Percentiles rank a stretch among this genome's conserved stretches.
Evolutionary conservation across 441 rosid species (phyloP).

Genomic region (Pelargonium fulgidum): DNA sequence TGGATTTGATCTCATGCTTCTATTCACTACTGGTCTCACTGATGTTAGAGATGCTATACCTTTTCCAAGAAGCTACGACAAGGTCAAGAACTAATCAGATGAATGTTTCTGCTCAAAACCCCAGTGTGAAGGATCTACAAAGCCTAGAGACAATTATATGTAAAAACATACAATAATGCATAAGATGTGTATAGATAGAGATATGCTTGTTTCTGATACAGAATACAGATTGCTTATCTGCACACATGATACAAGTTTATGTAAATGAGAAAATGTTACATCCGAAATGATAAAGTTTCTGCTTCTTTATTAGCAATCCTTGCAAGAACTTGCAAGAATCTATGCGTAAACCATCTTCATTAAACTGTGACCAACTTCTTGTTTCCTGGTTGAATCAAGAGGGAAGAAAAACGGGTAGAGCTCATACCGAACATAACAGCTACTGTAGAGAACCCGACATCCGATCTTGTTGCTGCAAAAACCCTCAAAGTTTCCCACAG

Average conservation of each 20-base stretch:
- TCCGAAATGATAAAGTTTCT: neutral
- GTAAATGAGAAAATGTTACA: neutral
- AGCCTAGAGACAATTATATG: neutral
- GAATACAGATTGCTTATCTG: neutral
- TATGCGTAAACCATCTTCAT: constrained; percentile 25
- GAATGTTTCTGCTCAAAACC: neutral
- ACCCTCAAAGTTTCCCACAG: constrained; percentile 42
- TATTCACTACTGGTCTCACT: constrained; percentile 55
- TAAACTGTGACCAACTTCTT: constrained; percentile 3
- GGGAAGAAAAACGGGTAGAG: constrained; percentile 73
- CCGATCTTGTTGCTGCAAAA: constrained; percentile 49
- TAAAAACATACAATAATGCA: neutral
- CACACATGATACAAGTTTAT: constrained; percentile 1
- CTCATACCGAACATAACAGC: constrained; percentile 65
- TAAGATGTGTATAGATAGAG: too few relatives aligned
- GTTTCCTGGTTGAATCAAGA: constrained; percentile 32
- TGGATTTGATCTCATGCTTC: constrained; percentile 62
- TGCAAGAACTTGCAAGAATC: neutral
- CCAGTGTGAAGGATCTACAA: neutral
- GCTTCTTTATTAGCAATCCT: neutral
- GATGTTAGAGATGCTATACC: constrained; percentile 79
- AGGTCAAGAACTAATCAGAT: constrained; percentile 34
- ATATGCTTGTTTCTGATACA: neutral
- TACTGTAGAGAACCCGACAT: constrained; percentile 59
- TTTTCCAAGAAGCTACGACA: constrained; percentile 56